Percentiles rank a stretch among this genome's conserved stretches.
These are phyloP conservation scores for Trypanosoma melophagium DNA, from an alignment of 208 protist genomes.

Conservation along the genomic window DNA sequence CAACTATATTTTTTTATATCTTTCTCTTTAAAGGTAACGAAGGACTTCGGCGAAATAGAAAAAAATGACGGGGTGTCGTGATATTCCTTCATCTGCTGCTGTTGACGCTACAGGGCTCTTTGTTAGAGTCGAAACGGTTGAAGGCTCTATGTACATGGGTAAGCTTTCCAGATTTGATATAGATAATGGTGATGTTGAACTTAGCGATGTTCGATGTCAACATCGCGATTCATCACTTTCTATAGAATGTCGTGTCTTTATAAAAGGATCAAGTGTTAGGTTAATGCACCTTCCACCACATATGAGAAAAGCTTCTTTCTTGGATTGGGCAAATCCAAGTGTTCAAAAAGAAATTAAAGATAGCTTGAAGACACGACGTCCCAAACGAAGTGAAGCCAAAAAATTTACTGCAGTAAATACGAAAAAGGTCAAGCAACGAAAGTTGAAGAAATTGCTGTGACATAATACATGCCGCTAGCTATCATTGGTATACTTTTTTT, in stretches of 20 bases:
- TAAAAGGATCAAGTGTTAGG: conserved; percentile 45
- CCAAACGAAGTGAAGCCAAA: conserved; percentile 3
- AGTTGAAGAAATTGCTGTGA: conserved; percentile 30
- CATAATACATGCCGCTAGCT: not conserved
- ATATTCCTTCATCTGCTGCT: conserved; percentile 46
- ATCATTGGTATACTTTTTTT: conserved; percentile 1
- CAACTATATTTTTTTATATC: not conserved
- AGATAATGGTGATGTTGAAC: conserved; percentile 53
- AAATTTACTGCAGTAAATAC: conserved; percentile 11
- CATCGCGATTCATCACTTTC: conserved; percentile 53
- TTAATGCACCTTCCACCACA: conserved; percentile 64
- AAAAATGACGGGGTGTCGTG: conserved; percentile 10
- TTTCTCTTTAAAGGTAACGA: not conserved
- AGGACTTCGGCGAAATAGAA: no score
- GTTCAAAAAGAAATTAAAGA: conserved; percentile 39
- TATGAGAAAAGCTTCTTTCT: conserved; percentile 48
- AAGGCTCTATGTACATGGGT: conserved; percentile 47
- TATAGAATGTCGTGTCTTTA: conserved; percentile 50
- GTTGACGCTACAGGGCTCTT: conserved; percentile 38
- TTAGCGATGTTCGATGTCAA: conserved; percentile 52
- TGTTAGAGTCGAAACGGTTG: conserved; percentile 60
- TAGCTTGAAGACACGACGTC: conserved; percentile 39
- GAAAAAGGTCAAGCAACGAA: conserved; percentile 22
- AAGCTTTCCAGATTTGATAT: conserved; percentile 47
- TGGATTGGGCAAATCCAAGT: conserved; percentile 47